Evolutionary conservation across 805 yeast genomes (phyloP).

Genomic region (Tetrapisispora phaffii): DNA sequence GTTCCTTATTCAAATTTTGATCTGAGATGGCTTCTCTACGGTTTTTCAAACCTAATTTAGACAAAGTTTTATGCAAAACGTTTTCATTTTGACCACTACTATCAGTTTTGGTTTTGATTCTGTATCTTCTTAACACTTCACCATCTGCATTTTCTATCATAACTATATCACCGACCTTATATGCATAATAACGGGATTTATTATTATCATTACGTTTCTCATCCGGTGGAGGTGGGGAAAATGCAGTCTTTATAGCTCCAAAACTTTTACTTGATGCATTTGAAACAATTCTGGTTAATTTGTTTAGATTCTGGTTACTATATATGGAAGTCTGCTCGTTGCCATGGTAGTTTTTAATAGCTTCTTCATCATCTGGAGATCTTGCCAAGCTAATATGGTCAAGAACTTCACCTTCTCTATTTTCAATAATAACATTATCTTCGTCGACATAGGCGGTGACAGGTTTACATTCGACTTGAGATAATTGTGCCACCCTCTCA

Average conservation of each 20-base stretch:
- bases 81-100: constrained; percentile 4
- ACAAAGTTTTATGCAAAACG: constrained; percentile 38
- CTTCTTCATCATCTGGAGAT: constrained; percentile 20
- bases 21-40: constrained; percentile 1
- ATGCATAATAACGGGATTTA: constrained; percentile 39
- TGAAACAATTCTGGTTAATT: constrained; percentile 6
- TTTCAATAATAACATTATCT: constrained; percentile 60
- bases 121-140: constrained; percentile 76
- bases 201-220: neutral
- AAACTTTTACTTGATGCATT: constrained; percentile 15
- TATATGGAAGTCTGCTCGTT: constrained; percentile 3
- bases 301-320: neutral
- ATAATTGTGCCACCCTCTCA: constrained; percentile 13
- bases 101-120: constrained; percentile 47
- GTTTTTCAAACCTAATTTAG: constrained; percentile 41
- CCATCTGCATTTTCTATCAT: constrained; percentile 88
- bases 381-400: constrained; percentile 39
- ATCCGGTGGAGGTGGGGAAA: neutral
- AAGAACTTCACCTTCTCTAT: constrained; percentile 72
- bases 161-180: constrained; percentile 65
- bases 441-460: constrained; percentile 60
- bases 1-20: constrained; percentile 6
- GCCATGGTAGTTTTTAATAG: constrained; percentile 1
- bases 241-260: neutral
- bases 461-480: constrained; percentile 24